Base-by-base conservation (phyloP, 2,329 filamentous ascomycete genomes). In the Talaromyces rugulosus region DNA sequence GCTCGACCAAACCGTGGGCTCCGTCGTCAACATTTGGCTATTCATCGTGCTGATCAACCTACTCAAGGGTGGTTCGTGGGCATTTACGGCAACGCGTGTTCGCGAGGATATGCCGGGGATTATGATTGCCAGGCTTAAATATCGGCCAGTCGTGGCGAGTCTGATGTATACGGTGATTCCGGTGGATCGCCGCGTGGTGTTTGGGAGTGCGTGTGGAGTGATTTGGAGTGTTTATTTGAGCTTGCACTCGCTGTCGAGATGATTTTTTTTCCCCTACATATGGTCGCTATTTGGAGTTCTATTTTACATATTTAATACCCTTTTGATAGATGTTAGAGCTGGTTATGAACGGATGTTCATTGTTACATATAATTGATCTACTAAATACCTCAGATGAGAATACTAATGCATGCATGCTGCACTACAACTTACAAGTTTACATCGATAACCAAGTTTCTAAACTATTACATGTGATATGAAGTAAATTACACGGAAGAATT, bases 221-320 rank as follows among this genome's bases (percentile, higher is more conserved):
- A 82, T 80, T 14, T 94, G 90, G 90, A 87, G 88, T 0, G 81
- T 92, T 50, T 93, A 90, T 73, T 79, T 93, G 76, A 91, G 89
- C 71, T 76, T 92, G 69, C 75, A 86, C 65, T 76, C 69, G 58
- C 47, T 63, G 23, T 54, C 62, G 30, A 51, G 36, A 12, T 64
- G 18, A 56, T 23, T 47, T 18, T 53, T 55, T 51, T 34, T 8
- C 1, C 18, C 5, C 36, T 47, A 14, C 23, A 23, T 47, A 47
- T 47, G 44, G 23, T 47, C 16, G 14, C 2, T 7, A n/a, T 14
- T n/a, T 40, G 36, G 36, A 40, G 36, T 40, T 40, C 23, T 36
- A 16, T 16, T 16, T n/a, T 23, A 23, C 23, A 23, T 23, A 23
- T 14, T 40, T 40, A 40, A 40, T 40, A 40, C 36, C 36, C 36